These are phyloP conservation scores for Nannizzia gypsea DNA, from an alignment of 2,329 filamentous ascomycete genomes.

Conservation along the genomic window DNA sequence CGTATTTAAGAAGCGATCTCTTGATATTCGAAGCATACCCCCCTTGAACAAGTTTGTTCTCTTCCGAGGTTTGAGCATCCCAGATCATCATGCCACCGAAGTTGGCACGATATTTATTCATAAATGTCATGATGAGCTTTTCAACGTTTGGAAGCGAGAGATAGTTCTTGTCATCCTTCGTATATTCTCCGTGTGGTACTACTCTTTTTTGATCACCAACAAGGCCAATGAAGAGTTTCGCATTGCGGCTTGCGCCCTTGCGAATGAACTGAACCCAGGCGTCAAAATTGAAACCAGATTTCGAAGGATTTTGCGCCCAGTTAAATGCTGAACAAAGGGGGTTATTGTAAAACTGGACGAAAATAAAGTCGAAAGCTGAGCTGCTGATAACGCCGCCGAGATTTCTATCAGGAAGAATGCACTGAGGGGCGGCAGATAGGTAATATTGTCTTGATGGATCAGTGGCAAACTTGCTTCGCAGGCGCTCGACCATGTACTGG, in stretches of 20 bases:
- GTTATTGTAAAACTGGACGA: slow-evolving; percentile 48
- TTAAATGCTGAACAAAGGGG: slow-evolving; percentile 38
- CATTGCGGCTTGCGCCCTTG: slow-evolving; percentile 28
- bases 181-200: slow-evolving; percentile 14
- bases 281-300: slow-evolving; percentile 35
- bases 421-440: slow-evolving; percentile 45
- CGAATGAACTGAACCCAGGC: slow-evolving; percentile 35
- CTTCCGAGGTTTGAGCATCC: slow-evolving; percentile 14
- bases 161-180: slow-evolving; percentile 30
- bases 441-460: slow-evolving; percentile 32
- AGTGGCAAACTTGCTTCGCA: slow-evolving; percentile 3
- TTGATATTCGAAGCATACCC: slow-evolving; percentile 17
- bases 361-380: slow-evolving; percentile 42
- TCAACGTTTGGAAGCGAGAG: slow-evolving; percentile 37
- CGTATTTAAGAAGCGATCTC: slow-evolving; percentile 8
- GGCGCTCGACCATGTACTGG: not conserved
- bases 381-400: slow-evolving; percentile 35
- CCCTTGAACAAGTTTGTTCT: slow-evolving; percentile 12
- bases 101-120: slow-evolving; percentile 26
- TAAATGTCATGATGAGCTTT: slow-evolving; percentile 34
- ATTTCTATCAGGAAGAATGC: slow-evolving; percentile 37
- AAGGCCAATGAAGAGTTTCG: slow-evolving; percentile 46
- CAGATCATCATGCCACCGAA: slow-evolving; percentile 49
- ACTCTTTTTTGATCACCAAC: slow-evolving; percentile 22
- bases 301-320: slow-evolving; percentile 25